Conservation (phyloP, 2,329 filamentous ascomycete species). For the Botrytis aclada region DNA sequence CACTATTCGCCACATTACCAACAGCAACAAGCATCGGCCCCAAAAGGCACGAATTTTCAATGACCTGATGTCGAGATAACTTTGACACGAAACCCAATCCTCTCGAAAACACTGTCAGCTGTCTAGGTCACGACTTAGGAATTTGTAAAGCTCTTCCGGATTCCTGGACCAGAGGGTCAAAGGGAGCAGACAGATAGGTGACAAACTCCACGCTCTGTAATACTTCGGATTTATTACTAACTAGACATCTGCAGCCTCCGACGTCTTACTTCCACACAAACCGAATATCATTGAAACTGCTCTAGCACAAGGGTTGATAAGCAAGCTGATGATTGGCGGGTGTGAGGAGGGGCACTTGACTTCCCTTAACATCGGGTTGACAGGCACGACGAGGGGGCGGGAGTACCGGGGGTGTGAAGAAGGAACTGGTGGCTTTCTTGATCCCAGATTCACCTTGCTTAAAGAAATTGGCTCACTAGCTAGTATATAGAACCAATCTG, state of each 20-base stretch:
- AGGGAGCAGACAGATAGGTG: background rate
- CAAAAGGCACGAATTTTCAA: background rate
- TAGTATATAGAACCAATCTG: no score
- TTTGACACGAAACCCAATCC: background rate
- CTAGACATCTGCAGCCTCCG: background rate
- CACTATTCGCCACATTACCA: constrained; percentile 37
- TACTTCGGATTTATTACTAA: background rate
- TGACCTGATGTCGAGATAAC: background rate
- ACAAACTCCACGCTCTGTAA: background rate
- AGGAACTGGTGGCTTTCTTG: background rate
- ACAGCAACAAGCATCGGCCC: constrained; percentile 35
- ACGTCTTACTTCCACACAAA: background rate
- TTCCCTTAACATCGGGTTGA: background rate
- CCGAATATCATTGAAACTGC: background rate
- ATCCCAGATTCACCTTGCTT: background rate
- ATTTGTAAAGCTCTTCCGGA: background rate
- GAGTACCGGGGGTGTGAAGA: background rate
- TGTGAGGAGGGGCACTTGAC: background rate
- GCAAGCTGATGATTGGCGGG: background rate
- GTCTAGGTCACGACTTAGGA: background rate
- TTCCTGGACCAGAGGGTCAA: background rate
- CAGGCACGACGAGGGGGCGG: background rate
- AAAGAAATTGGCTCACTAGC: no score
- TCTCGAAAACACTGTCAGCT: background rate
- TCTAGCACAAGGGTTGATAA: background rate